phyloP scores from a whole-genome alignment of 202 grass and related monocot genomes.

The Setaria italica region DNA sequence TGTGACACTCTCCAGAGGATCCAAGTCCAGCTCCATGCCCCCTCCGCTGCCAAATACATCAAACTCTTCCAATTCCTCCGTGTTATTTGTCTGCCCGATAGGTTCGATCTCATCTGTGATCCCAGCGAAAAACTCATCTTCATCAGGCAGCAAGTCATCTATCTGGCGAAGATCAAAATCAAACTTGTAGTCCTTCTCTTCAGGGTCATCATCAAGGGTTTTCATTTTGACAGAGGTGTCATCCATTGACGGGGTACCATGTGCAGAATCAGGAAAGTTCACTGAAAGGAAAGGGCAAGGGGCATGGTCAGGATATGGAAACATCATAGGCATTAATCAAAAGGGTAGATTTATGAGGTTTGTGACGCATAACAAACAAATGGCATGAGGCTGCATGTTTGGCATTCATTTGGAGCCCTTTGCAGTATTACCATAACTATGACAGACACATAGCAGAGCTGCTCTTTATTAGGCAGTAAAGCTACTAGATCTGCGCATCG shows the following conservation, averaged over 20 bases:
- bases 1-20: constrained; percentile 76
- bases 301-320: constrained; percentile 14
- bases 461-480: too few species aligned
- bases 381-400: background rate
- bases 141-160: constrained; percentile 70
- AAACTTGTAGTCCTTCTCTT: constrained; percentile 60
- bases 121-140: constrained; percentile 80
- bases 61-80: constrained; percentile 81
- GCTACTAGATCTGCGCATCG: background rate
- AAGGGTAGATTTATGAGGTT: background rate
- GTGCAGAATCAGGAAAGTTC: constrained; percentile 55
- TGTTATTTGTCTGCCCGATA: constrained; percentile 23
- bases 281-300: constrained; percentile 38
- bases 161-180: constrained; percentile 72
- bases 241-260: constrained; percentile 59
- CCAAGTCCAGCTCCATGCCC: constrained; percentile 87
- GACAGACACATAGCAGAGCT: background rate
- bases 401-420: background rate
- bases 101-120: constrained; percentile 73
- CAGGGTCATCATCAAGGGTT: constrained; percentile 48
- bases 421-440: background rate
- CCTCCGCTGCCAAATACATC: constrained; percentile 85
- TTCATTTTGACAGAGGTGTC: constrained; percentile 53
- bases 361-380: background rate
- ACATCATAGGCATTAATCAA: background rate